These are phyloP conservation scores for Bruguiera sexangula DNA, from an alignment of 345 rosid genomes.

Conservation along the genomic window DNA sequence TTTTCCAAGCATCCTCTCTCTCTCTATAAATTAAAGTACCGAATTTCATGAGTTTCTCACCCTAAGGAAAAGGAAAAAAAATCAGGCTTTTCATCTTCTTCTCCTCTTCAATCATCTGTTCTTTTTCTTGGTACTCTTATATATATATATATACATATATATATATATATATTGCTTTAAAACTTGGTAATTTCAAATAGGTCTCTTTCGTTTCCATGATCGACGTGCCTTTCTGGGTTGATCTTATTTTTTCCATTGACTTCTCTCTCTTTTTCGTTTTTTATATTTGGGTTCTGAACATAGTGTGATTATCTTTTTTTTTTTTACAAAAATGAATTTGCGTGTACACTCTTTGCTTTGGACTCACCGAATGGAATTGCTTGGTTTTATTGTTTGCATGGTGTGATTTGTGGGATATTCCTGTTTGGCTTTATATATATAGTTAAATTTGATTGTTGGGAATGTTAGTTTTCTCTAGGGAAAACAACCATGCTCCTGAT, in stretches of 20 bases:
- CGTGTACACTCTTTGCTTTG: too few relatives aligned
- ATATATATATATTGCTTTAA: constrained; percentile 1
- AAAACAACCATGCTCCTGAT: constrained; percentile 14
- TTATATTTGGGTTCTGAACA: neutral
- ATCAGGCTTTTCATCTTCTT: too few relatives aligned
- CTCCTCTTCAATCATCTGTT: too few relatives aligned
- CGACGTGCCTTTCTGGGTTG: constrained; percentile 16
- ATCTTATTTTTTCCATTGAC: neutral
- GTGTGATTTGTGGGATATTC: neutral
- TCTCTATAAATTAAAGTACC: too few relatives aligned
- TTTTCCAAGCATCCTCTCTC: too few relatives aligned
- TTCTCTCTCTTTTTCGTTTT: neutral
- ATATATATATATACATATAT: neutral
- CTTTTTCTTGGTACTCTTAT: constrained; percentile 26
- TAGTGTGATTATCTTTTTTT: neutral
- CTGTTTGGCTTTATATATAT: neutral
- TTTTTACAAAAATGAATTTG: neutral
- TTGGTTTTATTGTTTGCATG: neutral
- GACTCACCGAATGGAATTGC: neutral
- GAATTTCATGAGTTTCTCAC: too few relatives aligned
- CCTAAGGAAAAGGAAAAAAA: too few relatives aligned
- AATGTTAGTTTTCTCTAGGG: constrained; percentile 6
- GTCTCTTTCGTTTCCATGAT: constrained; percentile 19
- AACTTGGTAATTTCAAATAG: constrained; percentile 23
- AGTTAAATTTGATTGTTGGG: constrained; percentile 10